Percentiles rank a stretch among this genome's conserved stretches.
These are phyloP conservation scores for Cichorium intybus DNA, from an alignment of 140 eudicot species.

Conservation along the genomic window DNA sequence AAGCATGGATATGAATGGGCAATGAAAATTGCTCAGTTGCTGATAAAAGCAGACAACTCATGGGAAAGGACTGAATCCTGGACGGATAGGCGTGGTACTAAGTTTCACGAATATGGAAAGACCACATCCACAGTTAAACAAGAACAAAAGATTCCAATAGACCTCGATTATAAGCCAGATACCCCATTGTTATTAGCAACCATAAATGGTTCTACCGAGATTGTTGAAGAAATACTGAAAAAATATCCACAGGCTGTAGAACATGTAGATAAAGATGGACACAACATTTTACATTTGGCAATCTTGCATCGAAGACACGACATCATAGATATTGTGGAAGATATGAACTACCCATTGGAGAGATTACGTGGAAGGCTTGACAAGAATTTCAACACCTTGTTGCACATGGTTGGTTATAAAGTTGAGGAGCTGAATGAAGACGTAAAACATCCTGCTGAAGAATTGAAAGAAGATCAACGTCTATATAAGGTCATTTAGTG, in stretches of 20 bases:
- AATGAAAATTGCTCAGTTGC: slow-evolving; percentile 25
- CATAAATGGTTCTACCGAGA: slow-evolving; percentile 28
- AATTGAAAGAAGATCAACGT: slow-evolving; percentile 32
- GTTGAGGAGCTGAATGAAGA: slow-evolving; percentile 17
- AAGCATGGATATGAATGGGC: slow-evolving; percentile 32
- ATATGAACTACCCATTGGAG: slow-evolving; percentile 32
- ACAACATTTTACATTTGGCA: slow-evolving; percentile 40
- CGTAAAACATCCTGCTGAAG: slow-evolving; percentile 31
- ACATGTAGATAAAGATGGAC: slow-evolving; percentile 36
- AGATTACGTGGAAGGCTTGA: slow-evolving; percentile 31
- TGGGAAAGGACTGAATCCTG: slow-evolving; percentile 32
- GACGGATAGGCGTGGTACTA: not conserved
- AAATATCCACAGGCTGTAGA: slow-evolving; percentile 42
- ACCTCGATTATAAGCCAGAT: not conserved
- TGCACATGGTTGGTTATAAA: slow-evolving; percentile 49
- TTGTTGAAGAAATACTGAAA: slow-evolving; percentile 31
- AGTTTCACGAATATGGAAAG: not conserved
- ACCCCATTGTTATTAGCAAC: slow-evolving; percentile 53
- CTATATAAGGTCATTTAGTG: slow-evolving; percentile 27
- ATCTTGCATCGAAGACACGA: slow-evolving; percentile 23
- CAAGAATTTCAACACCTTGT: slow-evolving; percentile 31
- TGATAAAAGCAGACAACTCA: slow-evolving; percentile 34
- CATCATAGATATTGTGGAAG: slow-evolving; percentile 23
- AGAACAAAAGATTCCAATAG: not conserved
- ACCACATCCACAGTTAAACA: not conserved